Base-by-base conservation (phyloP, 2,329 filamentous ascomycete species). In the Trichoderma lentiforme region DNA sequence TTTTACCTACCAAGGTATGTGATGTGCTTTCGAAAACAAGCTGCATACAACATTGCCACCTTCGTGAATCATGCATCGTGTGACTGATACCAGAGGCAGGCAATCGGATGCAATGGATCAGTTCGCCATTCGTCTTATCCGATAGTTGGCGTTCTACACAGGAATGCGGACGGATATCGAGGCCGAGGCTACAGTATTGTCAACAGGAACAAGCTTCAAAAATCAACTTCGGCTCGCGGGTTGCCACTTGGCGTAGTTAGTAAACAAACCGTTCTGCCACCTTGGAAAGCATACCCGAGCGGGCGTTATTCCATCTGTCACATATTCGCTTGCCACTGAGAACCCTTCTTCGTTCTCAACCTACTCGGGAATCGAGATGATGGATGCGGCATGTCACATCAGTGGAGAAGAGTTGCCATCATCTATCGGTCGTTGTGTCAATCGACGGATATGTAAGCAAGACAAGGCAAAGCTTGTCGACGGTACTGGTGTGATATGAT, bases 81-180 rank as follows among this genome's bases (percentile, higher is more conserved):
- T 61, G 58, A 39, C 32, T 15, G 60, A 43, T 26, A n/a, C 14
- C 58, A 34, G 21, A 39, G 34, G 60, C 15, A 8, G 30, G 39
- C n/a, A 61, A 14, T 51, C 66, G 66, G 66, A 61, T 53, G 66
- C 39, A 34, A 26, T 53, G 66, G 9, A 60, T 53, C 56, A 69
- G 4, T 21, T n/a, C 30, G 57, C 66, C 26, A 61, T 69, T 69
- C 39, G 66, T 51, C 56, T 21, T 61, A 14, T 11, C 32, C 32
- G 28, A 28, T 24, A 6, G 28, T 8, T 18, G 11, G 62, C 11
- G 36, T 30, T 51, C n/a, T 24, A 28, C 56, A 24, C n/a, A 24
- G n/a, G 47, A 24, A 24, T 57, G 53, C 53, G 24, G 53, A 30
- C 53, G 12, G 53, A 30, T 57, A 15, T 18, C 24, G 26, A 57